phyloP scores from a whole-genome alignment of 2,329 filamentous ascomycete species.

The Fusarium bulbicola region DNA sequence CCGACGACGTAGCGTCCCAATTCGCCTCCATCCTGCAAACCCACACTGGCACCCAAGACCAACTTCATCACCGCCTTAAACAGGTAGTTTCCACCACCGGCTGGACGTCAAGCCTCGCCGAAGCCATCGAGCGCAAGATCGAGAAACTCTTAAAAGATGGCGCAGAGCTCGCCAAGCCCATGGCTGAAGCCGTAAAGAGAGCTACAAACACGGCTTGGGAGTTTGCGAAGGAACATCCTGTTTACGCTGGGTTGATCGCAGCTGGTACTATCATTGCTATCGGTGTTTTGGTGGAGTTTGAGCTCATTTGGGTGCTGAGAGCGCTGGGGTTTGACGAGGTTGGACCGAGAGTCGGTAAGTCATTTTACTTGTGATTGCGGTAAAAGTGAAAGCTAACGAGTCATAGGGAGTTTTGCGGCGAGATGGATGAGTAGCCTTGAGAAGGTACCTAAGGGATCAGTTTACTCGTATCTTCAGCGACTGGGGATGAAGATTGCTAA shows the following conservation, averaged over 20 bases:
- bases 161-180: slow-evolving; percentile 7
- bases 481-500: slow-evolving; percentile 30
- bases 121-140: slow-evolving; percentile 26
- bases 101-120: slow-evolving; percentile 32
- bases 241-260: slow-evolving; percentile 30
- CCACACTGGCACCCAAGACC: not conserved
- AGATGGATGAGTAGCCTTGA: slow-evolving; percentile 39
- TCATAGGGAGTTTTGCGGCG: slow-evolving; percentile 35
- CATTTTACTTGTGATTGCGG: rapidly evolving
- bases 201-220: slow-evolving; percentile 9
- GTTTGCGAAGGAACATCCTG: slow-evolving; percentile 34
- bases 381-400: rapidly evolving
- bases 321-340: slow-evolving; percentile 31
- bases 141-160: slow-evolving; percentile 21
- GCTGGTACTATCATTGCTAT: slow-evolving; percentile 29
- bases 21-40: slow-evolving; percentile 20
- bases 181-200: slow-evolving; percentile 21
- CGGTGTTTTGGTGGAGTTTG: slow-evolving; percentile 29
- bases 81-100: slow-evolving; percentile 15
- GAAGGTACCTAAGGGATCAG: slow-evolving; percentile 19
- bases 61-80: slow-evolving; percentile 10
- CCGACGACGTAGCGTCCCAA: slow-evolving; percentile 19
- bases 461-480: slow-evolving; percentile 37
- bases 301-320: slow-evolving; percentile 32
- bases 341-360: slow-evolving; percentile 33